Evolutionary conservation across 2,329 filamentous ascomycete genomes (phyloP), one percentile per base, ranked within the genome.

Genomic region (Claviceps citrina): DNA sequence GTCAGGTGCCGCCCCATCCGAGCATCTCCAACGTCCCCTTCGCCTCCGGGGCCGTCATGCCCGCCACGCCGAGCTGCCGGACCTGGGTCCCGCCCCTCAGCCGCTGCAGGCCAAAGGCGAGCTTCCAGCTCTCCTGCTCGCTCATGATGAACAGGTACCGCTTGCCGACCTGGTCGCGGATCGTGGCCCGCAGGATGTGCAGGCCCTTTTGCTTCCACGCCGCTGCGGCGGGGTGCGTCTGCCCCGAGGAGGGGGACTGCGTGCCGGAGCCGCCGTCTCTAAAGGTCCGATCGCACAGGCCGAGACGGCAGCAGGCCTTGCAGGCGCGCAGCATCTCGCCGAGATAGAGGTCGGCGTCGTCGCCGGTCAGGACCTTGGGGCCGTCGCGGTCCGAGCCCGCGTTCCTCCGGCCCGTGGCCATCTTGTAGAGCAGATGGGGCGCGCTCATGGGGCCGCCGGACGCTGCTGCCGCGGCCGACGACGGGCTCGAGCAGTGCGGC

Each of bases 51-150:
- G 62, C 58, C 36, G 66, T 61, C 62, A 81, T 69, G 33, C 67
- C 65, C 41, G 70, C 66, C 25, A 81, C 67, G 5, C 71, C 73
- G 34, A 81, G 60, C 42, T 72, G 68, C 39, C 73, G 64, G 25
- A 70, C 71, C 54, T 78, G 74, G 3, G 69, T 70, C 5, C 77
- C 76, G 40, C 68, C 67, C 39, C 75, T 62, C 49, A 82, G 57
- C 33, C 71, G 66, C 54, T 78, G 72, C 48, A 82, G 53, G 2
- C 73, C 76, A 27, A 71, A 62, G 1, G 73, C 66, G 19, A 82
- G 62, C 66, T 82, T 82, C 78, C 78, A 81, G 22, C 68, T 69
- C 54, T 82, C 77, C 44, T 74, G 68, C 52, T 81, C 75, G 31
- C 67, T 64, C 26, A 81, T 59, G 8, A 81, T 67, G 51, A 81